Percentiles rank a stretch among this genome's conserved stretches.
These are phyloP conservation scores for Sporothrix luriei DNA, from an alignment of 2,329 filamentous ascomycete genomes.

Conservation along the genomic window DNA sequence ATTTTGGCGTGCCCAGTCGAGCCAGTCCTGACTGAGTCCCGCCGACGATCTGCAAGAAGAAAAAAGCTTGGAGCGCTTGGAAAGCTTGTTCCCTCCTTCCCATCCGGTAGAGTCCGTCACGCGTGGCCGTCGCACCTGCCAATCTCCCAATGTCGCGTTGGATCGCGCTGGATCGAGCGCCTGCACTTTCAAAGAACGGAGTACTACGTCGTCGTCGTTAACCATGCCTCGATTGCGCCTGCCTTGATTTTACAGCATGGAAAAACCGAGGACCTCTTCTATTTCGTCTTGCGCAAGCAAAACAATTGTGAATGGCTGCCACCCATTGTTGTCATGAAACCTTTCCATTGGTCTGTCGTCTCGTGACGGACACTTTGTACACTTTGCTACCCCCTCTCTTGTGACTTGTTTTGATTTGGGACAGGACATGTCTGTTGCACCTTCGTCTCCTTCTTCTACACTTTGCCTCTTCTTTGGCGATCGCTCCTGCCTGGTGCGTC, in stretches of 20 bases:
- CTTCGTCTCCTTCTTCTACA: too few species aligned
- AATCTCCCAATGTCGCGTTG: not conserved
- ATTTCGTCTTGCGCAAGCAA: too few species aligned
- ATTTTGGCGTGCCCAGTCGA: conserved; percentile 13
- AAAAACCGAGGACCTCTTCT: not conserved
- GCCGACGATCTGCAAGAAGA: not conserved
- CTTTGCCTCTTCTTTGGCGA: conserved; percentile 19
- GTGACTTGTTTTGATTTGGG: not conserved
- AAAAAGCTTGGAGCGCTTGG: conserved; percentile 14
- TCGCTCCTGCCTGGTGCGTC: conserved; percentile 8
- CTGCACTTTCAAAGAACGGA: too few species aligned
- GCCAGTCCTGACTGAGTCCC: not conserved
- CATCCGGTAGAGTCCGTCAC: not conserved
- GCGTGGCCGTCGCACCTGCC: conserved; percentile 2
- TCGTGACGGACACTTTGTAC: conserved; percentile 1
- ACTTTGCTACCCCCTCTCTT: not conserved
- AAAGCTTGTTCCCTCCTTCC: conserved; percentile 14
- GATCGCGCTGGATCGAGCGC: too few species aligned
- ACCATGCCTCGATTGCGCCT: conserved; percentile 15
- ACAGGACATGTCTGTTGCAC: too few species aligned
- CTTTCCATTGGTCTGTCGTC: not conserved
- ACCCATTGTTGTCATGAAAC: not conserved
- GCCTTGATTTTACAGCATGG: not conserved
- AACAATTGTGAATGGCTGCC: not conserved
- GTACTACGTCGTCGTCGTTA: too few species aligned